Evolutionary conservation across 148 eudicot species (phyloP).

Genomic region (Rhododendron ferrugineum): DNA sequence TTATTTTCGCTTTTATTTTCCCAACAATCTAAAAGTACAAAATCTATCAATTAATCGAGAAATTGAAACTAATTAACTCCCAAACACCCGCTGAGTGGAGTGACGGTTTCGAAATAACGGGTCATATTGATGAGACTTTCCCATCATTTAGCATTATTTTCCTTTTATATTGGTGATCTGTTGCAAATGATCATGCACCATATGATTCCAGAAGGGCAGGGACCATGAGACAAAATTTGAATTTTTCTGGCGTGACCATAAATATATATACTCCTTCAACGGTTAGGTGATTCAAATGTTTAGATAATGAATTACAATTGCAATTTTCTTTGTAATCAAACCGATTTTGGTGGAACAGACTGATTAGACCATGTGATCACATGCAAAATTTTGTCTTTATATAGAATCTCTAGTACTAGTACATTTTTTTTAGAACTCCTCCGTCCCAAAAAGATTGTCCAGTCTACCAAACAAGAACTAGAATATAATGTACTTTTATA

Average conservation of each 20-base stretch:
- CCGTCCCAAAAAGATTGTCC: no score
- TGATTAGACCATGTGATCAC: slow-evolving; percentile 9
- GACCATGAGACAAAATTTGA: not conserved
- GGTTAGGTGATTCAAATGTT: not conserved
- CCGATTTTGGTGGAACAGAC: slow-evolving; percentile 3
- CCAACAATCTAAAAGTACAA: no score
- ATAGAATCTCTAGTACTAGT: not conserved
- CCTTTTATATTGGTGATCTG: not conserved
- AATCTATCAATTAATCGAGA: no score
- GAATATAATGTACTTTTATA: not conserved
- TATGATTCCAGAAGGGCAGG: not conserved
- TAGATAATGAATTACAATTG: not conserved
- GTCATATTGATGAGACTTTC: not conserved
- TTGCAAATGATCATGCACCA: not conserved
- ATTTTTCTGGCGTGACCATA: not conserved
- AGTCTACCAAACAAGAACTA: no score
- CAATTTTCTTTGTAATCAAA: slow-evolving; percentile 1
- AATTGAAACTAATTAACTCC: no score
- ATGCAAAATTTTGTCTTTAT: not conserved
- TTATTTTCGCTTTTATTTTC: no score
- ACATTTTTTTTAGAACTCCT: not conserved
- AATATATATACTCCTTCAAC: not conserved
- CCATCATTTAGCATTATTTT: not conserved
- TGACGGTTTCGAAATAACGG: no score
- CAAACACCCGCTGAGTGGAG: no score